Evolutionary conservation across 1,284 basidiomycete genomes (phyloP).

Genomic region (Sparassis latifolia): DNA sequence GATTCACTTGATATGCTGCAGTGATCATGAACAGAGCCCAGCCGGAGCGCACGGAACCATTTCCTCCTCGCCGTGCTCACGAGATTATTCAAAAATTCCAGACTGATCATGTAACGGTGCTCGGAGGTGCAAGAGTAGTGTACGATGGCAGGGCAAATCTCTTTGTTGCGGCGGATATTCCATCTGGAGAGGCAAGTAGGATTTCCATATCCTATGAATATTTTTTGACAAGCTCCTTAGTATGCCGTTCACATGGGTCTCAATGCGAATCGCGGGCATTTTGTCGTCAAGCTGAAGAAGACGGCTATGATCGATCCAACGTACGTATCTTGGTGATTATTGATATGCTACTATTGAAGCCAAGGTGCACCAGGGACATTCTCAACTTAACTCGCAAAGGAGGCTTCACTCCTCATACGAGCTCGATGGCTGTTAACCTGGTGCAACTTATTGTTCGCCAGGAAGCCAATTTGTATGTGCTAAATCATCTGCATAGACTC

Average conservation of each 20-base stretch:
- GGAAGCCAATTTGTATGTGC: constrained; percentile 18
- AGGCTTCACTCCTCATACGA: constrained; percentile 5
- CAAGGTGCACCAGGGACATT: constrained; percentile 4
- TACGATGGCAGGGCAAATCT: constrained; percentile 20
- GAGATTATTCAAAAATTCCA: constrained; percentile 18
- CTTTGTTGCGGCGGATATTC: constrained; percentile 10
- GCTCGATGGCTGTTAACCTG: constrained; percentile 15
- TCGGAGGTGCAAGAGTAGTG: constrained; percentile 9
- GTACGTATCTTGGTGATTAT: neutral
- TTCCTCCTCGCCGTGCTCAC: constrained; percentile 6
- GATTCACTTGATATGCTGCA: neutral
- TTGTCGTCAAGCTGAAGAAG: constrained; percentile 2
- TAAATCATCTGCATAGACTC: neutral
- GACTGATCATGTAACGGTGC: constrained; percentile 10
- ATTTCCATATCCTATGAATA: neutral
- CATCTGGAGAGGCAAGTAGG: constrained; percentile 4
- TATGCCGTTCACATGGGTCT: constrained; percentile 5
- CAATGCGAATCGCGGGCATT: neutral
- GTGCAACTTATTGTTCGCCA: constrained; percentile 21
- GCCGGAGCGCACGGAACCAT: constrained; percentile 1
- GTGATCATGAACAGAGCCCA: constrained; percentile 2
- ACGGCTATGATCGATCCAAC: neutral
- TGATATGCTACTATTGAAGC: neutral
- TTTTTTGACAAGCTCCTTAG: neutral
- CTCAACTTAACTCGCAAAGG: constrained; percentile 3